Base-by-base conservation (phyloP, 2,329 filamentous ascomycete genomes). In the Parascedosporium putredinis region DNA sequence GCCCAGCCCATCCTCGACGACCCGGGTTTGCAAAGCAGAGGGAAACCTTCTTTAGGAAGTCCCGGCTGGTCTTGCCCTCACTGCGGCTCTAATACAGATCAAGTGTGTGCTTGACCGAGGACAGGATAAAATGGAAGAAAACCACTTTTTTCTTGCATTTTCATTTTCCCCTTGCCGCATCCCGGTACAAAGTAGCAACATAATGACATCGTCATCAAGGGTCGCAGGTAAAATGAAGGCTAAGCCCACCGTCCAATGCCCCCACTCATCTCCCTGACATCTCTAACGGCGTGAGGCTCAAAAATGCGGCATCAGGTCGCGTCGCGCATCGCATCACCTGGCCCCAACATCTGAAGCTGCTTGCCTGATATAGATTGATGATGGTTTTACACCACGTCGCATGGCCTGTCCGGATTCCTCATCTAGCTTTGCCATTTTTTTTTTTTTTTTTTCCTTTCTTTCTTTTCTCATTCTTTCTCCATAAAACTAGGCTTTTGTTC, bases 31-130 rank as follows among this genome's bases (percentile, higher is more conserved):
- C n/a, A n/a, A n/a, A n/a, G n/a, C 27, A 20, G 14, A 33, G n/a
- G 47, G 24, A 10, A 50, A 36, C 20, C 47, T 45, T 50, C 36
- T 50, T 45, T 45, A 34, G 47, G 47, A 50, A 50, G 18, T 50
- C 40, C 47, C 40, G 40, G 47, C 40, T 50, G 20, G 25, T 18
- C 40, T 34, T 44, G 16, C 47, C 36, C 10, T 23, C 12, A 10
- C 25, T 16, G 9, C 22, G 14, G 34, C 20, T 48, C 16, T n/a
- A n/a, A 20, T 18, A 31, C n/a, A 22, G 23, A n/a, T n/a, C n/a
- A n/a, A n/a, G n/a, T n/a, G n/a, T n/a, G n/a, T n/a, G n/a, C n/a
- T 33, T 25, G 45, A 33, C 18, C 12, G 25, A 16, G 24, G 23
- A 29, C 31, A 29, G 18, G 31, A 16, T 10, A 12, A 16, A 46